A percentile compares a stretch with the other conserved stretches of the same genome.
These are phyloP conservation scores for Fusarium hostae DNA, from an alignment of 2,329 filamentous ascomycete species.

Conservation along the genomic window DNA sequence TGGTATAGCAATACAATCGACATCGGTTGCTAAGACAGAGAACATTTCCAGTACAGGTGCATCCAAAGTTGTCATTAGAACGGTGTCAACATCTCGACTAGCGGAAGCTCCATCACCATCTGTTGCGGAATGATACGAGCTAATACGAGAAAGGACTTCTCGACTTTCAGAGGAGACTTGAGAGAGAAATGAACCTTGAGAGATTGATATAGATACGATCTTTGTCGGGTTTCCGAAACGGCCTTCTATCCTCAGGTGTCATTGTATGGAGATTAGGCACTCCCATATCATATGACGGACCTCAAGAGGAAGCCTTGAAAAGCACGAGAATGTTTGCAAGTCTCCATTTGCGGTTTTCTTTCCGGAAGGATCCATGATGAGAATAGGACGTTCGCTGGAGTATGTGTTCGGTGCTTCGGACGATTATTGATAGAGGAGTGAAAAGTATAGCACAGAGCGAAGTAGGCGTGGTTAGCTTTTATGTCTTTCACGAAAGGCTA, in stretches of 20 bases:
- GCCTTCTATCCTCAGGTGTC: neutral
- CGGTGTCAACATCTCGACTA: rapidly evolving
- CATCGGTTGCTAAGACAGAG: rapidly evolving
- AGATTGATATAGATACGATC: neutral
- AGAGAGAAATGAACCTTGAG: rapidly evolving
- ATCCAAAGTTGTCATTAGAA: neutral
- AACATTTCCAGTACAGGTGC: neutral
- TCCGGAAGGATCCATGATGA: neutral
- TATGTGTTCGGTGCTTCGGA: neutral
- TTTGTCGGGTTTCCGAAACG: rapidly evolving
- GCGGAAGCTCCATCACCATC: rapidly evolving
- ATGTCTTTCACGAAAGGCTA: neutral
- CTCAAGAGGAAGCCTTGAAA: neutral
- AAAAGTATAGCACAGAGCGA: rapidly evolving
- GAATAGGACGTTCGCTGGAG: rapidly evolving
- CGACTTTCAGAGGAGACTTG: neutral
- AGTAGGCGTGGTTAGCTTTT: neutral
- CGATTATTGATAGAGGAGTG: neutral
- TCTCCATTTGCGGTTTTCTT: rapidly evolving
- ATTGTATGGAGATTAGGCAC: neutral
- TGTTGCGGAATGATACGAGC: neutral
- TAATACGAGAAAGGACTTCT: neutral
- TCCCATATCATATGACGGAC: neutral
- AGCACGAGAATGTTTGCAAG: neutral
- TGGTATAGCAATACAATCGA: neutral